Evolutionary conservation across 768 basidiomycete species (phyloP), one percentile per base, ranked within the genome.

Genomic region (Boletellus ananas): DNA sequence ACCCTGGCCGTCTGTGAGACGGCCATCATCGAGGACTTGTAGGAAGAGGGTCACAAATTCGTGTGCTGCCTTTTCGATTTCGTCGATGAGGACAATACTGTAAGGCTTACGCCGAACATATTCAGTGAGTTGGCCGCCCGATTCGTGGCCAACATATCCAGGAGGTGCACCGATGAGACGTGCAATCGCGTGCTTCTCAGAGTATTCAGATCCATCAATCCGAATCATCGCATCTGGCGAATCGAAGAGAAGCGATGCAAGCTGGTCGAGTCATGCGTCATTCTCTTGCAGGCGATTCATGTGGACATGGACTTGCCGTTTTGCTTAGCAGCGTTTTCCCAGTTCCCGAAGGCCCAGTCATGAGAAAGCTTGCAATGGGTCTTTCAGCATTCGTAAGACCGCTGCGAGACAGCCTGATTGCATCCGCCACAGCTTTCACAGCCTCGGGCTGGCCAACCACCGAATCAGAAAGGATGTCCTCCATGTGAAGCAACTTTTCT

Each of bases 371-470:
- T 0, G 95, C 94, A 50, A 96, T 87, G 5, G 95, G 95, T 43
- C 92, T 73, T 40, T 85, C 77, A 29, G 89, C 80, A 64, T 94
- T 91, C 37, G 88, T 79, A n/a, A 99, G 74, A n/a, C 95, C 95
- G 59, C 90, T 92, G 43, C 95, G 80, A 21, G 92, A 94, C 37
- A 98, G 71, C 40, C 95, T 81, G 58, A 98, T 89, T 3, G 95
- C 95, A 64, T 95, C 93, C 10, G 93, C 87, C 31, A 97, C 92
- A 5, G 95, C 86, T 60, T 85, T 89, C 55, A 96, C 87, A 5
- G 94, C 94, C 56, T 94, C 88, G 1, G 81, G 80, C 66, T 98
- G 95, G 1, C 95, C 94, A 39, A 97, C 84, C 17, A 97, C 91
- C 34, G 79, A 81, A 47, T 77, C 70, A 20, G 81, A 73, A 35